Conservation (phyloP, 768 basidiomycete genomes). For the Galerina sulciceps region DNA sequence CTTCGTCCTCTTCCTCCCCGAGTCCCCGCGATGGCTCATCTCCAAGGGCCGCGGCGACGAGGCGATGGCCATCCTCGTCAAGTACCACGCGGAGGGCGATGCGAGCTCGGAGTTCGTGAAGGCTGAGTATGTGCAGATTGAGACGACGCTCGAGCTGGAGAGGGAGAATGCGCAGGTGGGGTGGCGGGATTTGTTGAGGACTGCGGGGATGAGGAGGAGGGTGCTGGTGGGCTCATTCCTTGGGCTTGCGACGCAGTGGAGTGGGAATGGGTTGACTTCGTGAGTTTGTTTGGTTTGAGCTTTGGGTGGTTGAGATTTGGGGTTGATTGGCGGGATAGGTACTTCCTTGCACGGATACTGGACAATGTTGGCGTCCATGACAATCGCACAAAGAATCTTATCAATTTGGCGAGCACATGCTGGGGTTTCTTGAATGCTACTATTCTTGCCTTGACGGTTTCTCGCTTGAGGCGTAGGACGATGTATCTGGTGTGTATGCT, state of each 20-base stretch:
- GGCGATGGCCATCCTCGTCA: slow-evolving; percentile 50
- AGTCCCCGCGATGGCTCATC: slow-evolving; percentile 70
- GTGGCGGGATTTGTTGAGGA: slow-evolving; percentile 49
- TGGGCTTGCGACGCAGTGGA: slow-evolving; percentile 66
- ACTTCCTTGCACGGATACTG: slow-evolving; percentile 59
- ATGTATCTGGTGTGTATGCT: slow-evolving; percentile 47
- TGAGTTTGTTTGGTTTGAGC: slow-evolving; percentile 28
- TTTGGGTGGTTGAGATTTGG: neutral
- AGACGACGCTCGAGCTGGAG: slow-evolving; percentile 58
- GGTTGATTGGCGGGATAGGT: slow-evolving; percentile 30
- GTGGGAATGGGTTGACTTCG: slow-evolving; percentile 64
- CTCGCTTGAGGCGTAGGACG: slow-evolving; percentile 50
- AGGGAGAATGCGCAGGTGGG: slow-evolving; percentile 47
- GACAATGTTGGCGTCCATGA: slow-evolving; percentile 55
- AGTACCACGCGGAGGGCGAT: slow-evolving; percentile 68
- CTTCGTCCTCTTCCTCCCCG: slow-evolving; percentile 63
- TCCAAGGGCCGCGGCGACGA: slow-evolving; percentile 56
- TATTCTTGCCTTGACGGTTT: slow-evolving; percentile 49
- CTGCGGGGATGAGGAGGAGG: slow-evolving; percentile 56
- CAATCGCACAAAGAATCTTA: slow-evolving; percentile 56
- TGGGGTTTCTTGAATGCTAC: slow-evolving; percentile 63
- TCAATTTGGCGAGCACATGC: slow-evolving; percentile 57
- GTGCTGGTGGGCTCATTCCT: slow-evolving; percentile 53
- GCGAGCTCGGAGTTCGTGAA: slow-evolving; percentile 55
- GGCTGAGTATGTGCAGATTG: slow-evolving; percentile 61